These are phyloP conservation scores for Sporothrix globosa DNA, from an alignment of 2,329 filamentous ascomycete species.

Conservation along the genomic window DNA sequence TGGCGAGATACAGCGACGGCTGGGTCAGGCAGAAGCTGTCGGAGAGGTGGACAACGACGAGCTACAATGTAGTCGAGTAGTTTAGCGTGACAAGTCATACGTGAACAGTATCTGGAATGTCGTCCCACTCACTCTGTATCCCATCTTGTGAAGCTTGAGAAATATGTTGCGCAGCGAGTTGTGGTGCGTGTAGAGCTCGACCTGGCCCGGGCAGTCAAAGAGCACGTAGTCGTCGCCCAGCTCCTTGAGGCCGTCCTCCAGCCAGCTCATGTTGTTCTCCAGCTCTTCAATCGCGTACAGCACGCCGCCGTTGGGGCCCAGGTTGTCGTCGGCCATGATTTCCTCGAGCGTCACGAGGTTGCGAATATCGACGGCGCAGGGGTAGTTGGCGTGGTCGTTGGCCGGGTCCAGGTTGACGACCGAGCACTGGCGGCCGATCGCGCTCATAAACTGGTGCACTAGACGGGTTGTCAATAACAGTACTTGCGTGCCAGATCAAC, in stretches of 20 bases:
- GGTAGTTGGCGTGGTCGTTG: slow-evolving; percentile 89
- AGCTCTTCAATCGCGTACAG: slow-evolving; percentile 94
- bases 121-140: slow-evolving; percentile 73
- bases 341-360: slow-evolving; percentile 88
- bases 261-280: slow-evolving; percentile 91
- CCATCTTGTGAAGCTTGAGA: slow-evolving; percentile 83
- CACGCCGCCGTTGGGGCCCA: slow-evolving; percentile 91
- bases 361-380: slow-evolving; percentile 87
- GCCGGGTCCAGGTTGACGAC: slow-evolving; percentile 96
- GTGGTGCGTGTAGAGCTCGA: slow-evolving; percentile 96
- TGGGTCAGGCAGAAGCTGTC: slow-evolving; percentile 93
- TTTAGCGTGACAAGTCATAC: too few species aligned
- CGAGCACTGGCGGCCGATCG: slow-evolving; percentile 91
- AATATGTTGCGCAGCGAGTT: slow-evolving; percentile 90
- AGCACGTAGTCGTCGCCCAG: slow-evolving; percentile 89
- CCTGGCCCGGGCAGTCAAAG: slow-evolving; percentile 96
- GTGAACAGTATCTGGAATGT: neutral
- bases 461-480: neutral
- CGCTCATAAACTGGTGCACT: slow-evolving; percentile 97
- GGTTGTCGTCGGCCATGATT: slow-evolving; percentile 86
- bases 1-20: slow-evolving; percentile 92
- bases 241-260: slow-evolving; percentile 77
- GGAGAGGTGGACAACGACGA: slow-evolving; percentile 90
- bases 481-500: neutral
- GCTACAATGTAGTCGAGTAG: slow-evolving; percentile 53